Base-by-base conservation (phyloP, 768 basidiomycete genomes). In the Exidia glandulosa region DNA sequence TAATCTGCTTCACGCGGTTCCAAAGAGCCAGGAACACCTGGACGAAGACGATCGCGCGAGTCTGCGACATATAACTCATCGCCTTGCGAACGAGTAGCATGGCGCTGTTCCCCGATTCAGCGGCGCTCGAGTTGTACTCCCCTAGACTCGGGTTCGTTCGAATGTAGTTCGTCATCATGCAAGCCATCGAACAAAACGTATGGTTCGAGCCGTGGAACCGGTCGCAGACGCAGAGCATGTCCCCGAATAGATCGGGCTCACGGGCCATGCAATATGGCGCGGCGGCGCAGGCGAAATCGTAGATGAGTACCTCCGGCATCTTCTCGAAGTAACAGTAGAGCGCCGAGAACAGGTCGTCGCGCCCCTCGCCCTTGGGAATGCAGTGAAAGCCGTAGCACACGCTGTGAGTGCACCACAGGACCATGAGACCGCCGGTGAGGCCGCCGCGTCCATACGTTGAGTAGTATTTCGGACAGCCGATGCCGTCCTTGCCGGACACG, bases 291-390 rank as follows among this genome's bases (percentile, higher is more conserved):
- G 72, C 70, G 57, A 71, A 72, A 59, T 73, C 70, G 55, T 73
- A 72, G 19, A 74, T 61, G 3, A 74, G 58, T 7, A 61, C 50
- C 27, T 66, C 61, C 7, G 71, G 73, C 0, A 71, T 66, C 23
- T 31, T 66, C 10, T 62, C 45, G 68, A 69, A 75, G 2, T 64
- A 63, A 1, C 74, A 76, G 12, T 73, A 63, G 1, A 76, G 63
- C 0, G 76, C 74, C 1, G 71, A 74, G 59, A 76, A 76, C 0
- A 75, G 71, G 63, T 76, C 71, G 59, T 76, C 74, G 1, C 71
- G 47, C 3, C 75, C 74, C 62, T 76, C 75, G 1, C 65, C 69
- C 10, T 61, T 45, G 0, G 73, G 75, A 29, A 75, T 76, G 57
- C 7, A 9, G 47, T 48, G 47, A 48, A 48, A 48, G 9, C 47